Conservation (phyloP, 768 basidiomycete genomes). For the Termitomyces sp. region DNA sequence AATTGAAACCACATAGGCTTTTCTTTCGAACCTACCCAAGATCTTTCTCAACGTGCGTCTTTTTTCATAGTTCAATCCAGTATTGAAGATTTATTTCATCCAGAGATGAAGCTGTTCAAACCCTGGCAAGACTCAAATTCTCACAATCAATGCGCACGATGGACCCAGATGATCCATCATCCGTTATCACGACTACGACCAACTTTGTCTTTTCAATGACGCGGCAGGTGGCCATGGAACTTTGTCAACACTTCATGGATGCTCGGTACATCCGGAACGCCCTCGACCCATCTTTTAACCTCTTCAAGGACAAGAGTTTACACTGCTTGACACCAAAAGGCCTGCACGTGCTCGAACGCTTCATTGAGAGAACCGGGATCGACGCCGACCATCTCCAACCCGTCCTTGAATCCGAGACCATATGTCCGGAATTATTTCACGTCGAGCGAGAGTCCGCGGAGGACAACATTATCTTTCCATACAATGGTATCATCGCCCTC, state of each 20-base stretch:
- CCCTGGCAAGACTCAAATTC: constrained; percentile 10
- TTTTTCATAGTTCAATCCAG: neutral
- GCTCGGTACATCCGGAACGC: constrained; percentile 67
- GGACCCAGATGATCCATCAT: constrained; percentile 8
- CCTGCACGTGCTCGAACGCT: constrained; percentile 67
- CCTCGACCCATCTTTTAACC: constrained; percentile 46
- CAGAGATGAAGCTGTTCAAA: constrained; percentile 13
- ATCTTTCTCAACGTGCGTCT: constrained; percentile 12
- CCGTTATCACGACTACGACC: constrained; percentile 12
- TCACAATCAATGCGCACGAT: constrained; percentile 12
- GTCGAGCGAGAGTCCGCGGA: constrained; percentile 68
- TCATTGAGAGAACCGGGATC: constrained; percentile 54
- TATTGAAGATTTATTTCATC: neutral
- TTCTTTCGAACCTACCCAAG: constrained; percentile 8
- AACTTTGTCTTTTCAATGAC: constrained; percentile 15
- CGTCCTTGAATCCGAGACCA: constrained; percentile 68
- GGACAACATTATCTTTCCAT: constrained; percentile 75
- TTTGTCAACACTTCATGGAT: constrained; percentile 59
- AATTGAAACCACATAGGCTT: constrained; percentile 10
- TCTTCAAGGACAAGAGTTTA: constrained; percentile 66
- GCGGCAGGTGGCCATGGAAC: constrained; percentile 5
- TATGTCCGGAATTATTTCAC: constrained; percentile 76
- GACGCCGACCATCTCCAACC: constrained; percentile 44
- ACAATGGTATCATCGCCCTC: constrained; percentile 65
- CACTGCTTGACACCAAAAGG: constrained; percentile 68